Percentiles rank a stretch among this genome's conserved stretches.
Conservation (phyloP, 78 protist species). For the slime mould (Dictyostelium discoideum) region DNA sequence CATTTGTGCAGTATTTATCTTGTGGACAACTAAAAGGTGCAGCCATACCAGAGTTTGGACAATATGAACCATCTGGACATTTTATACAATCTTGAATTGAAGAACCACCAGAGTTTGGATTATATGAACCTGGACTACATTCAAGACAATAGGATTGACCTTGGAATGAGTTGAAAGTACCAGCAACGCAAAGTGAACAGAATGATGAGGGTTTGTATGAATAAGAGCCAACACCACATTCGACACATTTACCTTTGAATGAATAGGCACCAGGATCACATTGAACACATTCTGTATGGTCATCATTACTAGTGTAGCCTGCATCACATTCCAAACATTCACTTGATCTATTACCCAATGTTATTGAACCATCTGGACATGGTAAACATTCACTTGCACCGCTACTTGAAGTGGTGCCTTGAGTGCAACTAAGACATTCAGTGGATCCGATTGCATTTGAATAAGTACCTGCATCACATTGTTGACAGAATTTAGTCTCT, state of each 20-base stretch:
- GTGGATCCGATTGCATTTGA: neutral
- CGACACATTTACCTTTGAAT: neutral
- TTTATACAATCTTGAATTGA: neutral
- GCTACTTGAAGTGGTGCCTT: conserved; percentile 7
- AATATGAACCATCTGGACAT: conserved; percentile 60
- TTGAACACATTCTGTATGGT: conserved; percentile 3
- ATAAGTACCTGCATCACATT: neutral
- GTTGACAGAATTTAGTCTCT: neutral
- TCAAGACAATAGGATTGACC: conserved; percentile 14
- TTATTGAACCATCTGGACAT: conserved; percentile 21
- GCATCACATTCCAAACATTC: conserved; percentile 12
- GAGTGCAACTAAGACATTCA: conserved; percentile 16
- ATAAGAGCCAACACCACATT: neutral
- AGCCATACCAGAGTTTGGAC: conserved; percentile 15
- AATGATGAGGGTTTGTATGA: neutral
- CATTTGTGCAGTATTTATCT: conserved; percentile 14
- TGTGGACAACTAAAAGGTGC: conserved; percentile 33
- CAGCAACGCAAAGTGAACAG: conserved; percentile 16
- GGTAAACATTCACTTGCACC: neutral
- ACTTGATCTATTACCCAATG: neutral
- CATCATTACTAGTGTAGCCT: neutral
- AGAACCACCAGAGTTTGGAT: neutral
- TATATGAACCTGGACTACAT: conserved; percentile 38
- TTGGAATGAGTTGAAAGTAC: conserved; percentile 12
- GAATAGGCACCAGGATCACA: conserved; percentile 40